Percentiles rank a stretch among this genome's conserved stretches.
These are phyloP conservation scores for Triglochin maritima DNA, from an alignment of 106 monocot genomes.

Conservation along the genomic window DNA sequence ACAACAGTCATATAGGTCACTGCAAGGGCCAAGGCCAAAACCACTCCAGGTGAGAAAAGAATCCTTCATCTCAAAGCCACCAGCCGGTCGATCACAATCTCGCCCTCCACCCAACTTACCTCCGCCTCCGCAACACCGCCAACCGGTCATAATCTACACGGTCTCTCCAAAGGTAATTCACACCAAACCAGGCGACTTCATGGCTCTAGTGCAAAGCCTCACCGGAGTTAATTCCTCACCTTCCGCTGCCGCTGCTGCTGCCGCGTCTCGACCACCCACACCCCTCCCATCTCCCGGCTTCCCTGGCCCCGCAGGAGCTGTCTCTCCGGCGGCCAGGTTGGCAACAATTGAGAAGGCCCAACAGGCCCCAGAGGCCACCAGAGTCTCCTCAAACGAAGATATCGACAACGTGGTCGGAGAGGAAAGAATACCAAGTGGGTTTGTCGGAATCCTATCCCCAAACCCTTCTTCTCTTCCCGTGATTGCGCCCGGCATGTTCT, in stretches of 20 bases:
- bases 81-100: constrained; percentile 8
- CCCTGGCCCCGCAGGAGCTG: constrained; percentile 12
- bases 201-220: constrained; percentile 72
- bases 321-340: constrained; percentile 49
- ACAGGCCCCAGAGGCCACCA: not conserved
- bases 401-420: not conserved
- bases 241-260: not conserved
- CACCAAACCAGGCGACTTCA: constrained; percentile 55
- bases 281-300: not conserved
- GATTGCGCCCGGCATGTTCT: constrained; percentile 25
- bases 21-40: constrained; percentile 57
- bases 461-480: constrained; percentile 19
- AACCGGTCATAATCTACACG: constrained; percentile 64
- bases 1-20: constrained; percentile 22
- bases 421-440: not conserved
- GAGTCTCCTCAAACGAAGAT: not conserved
- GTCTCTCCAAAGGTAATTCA: constrained; percentile 78
- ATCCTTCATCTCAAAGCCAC: constrained; percentile 57
- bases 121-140: constrained; percentile 8
- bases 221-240: constrained; percentile 33
- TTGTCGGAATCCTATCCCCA: constrained; percentile 31
- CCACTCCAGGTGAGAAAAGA: constrained; percentile 48
- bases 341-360: constrained; percentile 40
- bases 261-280: constrained; percentile 1
- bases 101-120: not conserved